A percentile compares a stretch with the other conserved stretches of the same genome.
phyloP scores from a whole-genome alignment of 306 rosid genomes.

The Gynostemma pentaphyllum region DNA sequence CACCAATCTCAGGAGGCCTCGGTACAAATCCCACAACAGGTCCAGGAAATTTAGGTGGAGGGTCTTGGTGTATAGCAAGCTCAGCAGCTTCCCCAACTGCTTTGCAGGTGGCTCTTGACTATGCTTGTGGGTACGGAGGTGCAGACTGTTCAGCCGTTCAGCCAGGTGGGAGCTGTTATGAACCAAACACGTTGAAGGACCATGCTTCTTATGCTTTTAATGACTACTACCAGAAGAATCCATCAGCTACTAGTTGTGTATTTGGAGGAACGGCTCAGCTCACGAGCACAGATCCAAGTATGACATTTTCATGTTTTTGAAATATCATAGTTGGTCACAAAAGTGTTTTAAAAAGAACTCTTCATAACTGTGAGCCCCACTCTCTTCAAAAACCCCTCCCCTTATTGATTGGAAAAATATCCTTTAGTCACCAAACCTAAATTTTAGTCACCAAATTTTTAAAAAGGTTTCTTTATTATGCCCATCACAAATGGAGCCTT shows the following conservation, averaged over 20 bases:
- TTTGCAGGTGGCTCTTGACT: conserved; percentile 81
- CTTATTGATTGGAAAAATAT: too few relatives aligned
- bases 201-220: conserved; percentile 96
- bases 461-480: background rate
- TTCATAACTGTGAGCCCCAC: too few relatives aligned
- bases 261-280: conserved; percentile 73
- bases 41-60: conserved; percentile 35
- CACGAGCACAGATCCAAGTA: conserved; percentile 77
- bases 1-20: conserved; percentile 21
- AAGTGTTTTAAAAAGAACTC: too few relatives aligned
- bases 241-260: conserved; percentile 62
- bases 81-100: conserved; percentile 56
- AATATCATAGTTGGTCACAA: too few relatives aligned
- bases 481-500: background rate
- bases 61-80: conserved; percentile 75
- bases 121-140: conserved; percentile 86
- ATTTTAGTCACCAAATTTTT: background rate
- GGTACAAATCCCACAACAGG: conserved; percentile 19
- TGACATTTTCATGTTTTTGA: conserved; percentile 18
- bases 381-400: too few relatives aligned
- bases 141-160: conserved; percentile 73
- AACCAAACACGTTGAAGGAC: conserved; percentile 52
- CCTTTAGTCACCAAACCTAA: background rate
- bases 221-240: conserved; percentile 73
- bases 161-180: conserved; percentile 57